phyloP scores from a whole-genome alignment of 768 basidiomycete species.

The Suillus luteus region DNA sequence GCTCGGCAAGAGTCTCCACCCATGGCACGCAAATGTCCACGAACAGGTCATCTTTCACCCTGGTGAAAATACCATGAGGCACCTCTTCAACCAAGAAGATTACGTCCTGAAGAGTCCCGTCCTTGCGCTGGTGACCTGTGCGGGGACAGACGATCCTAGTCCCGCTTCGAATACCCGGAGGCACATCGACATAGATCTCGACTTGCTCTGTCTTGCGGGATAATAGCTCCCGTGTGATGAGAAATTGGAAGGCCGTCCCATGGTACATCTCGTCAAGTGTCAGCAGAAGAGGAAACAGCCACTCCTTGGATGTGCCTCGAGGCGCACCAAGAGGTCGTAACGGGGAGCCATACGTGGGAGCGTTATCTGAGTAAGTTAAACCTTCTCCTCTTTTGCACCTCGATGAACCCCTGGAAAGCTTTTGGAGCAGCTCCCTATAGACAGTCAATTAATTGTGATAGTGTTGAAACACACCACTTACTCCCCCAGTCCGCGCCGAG shows the following conservation, averaged over 20 bases:
- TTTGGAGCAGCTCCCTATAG: conserved; percentile 33
- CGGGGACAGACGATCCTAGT: conserved; percentile 60
- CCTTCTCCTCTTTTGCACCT: conserved; percentile 13
- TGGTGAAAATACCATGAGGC: conserved; percentile 56
- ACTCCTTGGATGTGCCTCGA: conserved; percentile 51
- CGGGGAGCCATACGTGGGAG: conserved; percentile 37
- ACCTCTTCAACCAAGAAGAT: conserved; percentile 65
- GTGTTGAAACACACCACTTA: conserved; percentile 18
- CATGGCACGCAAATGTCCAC: conserved; percentile 58
- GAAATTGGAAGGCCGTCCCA: conserved; percentile 58
- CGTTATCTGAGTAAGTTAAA: conserved; percentile 19
- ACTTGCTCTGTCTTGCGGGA: conserved; percentile 53
- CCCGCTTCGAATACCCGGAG: conserved; percentile 61
- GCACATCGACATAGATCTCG: conserved; percentile 59
- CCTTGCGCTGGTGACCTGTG: conserved; percentile 66
- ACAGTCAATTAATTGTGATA: conserved; percentile 10
- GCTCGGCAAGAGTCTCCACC: conserved; percentile 48
- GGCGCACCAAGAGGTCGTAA: conserved; percentile 42
- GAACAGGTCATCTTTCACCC: conserved; percentile 58
- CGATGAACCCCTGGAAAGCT: conserved; percentile 23
- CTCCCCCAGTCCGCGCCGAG: conserved; percentile 31
- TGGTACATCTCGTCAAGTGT: conserved; percentile 63
- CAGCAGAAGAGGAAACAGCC: conserved; percentile 65
- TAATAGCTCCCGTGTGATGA: conserved; percentile 57
- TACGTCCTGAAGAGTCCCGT: conserved; percentile 61